Evolutionary conservation across 164 flowering plant species (phyloP), one percentile per base, ranked within the genome.

Genomic region (Buxus sempervirens): DNA sequence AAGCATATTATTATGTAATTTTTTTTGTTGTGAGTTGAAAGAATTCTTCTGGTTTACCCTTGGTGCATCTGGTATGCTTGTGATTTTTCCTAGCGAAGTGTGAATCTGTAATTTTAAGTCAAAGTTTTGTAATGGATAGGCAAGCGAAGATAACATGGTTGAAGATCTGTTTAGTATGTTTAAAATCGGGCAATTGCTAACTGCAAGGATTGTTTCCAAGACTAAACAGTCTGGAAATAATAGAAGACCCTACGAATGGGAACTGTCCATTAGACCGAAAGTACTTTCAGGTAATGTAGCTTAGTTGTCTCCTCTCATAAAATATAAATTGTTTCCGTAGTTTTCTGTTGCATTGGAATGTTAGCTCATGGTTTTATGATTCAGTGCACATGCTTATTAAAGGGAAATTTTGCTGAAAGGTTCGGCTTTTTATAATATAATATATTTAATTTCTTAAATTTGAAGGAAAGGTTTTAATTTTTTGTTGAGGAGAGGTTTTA

Each of bases 221-320:
- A 53, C 77, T 67, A 70, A 66, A 38, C 72, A 68, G 28, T 67
- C 80, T 22, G 84, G 80, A 64, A 78, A 64, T 16, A 73, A 61
- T 25, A 80, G 72, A 26, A 83, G 69, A 68, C 54, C 63, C 28
- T 36, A 32, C 51, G 78, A 62, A 8, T 93, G 96, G 96, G 99
- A 96, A 51, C 81, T 96, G 41, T 90, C 98, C n/a, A 61, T 91
- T 58, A 88, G 81, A 61, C 93, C 96, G 1, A 62, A 82, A 24
- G 1, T 83, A 62, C 79, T 90, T 67, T 54, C 84, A 63, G 96
- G 97, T 92, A 76, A 66, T 65, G 24, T 22, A 38, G 10, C n/a
- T 41, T 42, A 21, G 38, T 32, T 32, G 38, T 32, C 38, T 32
- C 38, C 38, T 32, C 38, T 32, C 38, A 32, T n/a, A n/a, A 32